Conservation (phyloP, 306 rosid genomes). For the Trichosanthes cucumerina region DNA sequence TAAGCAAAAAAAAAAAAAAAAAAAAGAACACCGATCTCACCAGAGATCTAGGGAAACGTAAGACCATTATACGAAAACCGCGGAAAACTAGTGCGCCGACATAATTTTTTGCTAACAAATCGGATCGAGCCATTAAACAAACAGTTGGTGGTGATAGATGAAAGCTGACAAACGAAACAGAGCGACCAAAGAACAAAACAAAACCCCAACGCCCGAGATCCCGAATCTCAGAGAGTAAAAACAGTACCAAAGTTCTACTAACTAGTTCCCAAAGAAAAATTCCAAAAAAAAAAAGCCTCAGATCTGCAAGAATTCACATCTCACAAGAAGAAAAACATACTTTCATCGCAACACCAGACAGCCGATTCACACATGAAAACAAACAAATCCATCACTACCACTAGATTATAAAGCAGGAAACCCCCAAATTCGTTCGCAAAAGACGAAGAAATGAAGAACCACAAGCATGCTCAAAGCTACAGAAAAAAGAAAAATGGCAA, state of each 20-base stretch:
- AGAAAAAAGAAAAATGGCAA: background rate
- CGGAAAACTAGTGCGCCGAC: background rate
- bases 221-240: background rate
- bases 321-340: background rate
- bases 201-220: background rate
- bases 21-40: background rate
- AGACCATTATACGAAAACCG: background rate
- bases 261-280: background rate
- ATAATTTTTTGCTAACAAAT: background rate
- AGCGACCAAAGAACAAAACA: background rate
- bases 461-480: background rate
- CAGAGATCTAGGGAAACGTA: background rate
- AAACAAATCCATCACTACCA: background rate
- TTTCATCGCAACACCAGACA: background rate
- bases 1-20: background rate
- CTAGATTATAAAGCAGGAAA: background rate
- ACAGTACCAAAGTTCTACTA: background rate
- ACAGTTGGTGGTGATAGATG: background rate
- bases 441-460: background rate
- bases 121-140: background rate
- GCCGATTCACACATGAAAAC: background rate
- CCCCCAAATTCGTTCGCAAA: background rate
- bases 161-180: background rate
- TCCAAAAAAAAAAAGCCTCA: background rate
- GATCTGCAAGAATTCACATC: slow-evolving; percentile 21